phyloP scores from a whole-genome alignment of 345 rosid genomes.

The Balakata baccata region DNA sequence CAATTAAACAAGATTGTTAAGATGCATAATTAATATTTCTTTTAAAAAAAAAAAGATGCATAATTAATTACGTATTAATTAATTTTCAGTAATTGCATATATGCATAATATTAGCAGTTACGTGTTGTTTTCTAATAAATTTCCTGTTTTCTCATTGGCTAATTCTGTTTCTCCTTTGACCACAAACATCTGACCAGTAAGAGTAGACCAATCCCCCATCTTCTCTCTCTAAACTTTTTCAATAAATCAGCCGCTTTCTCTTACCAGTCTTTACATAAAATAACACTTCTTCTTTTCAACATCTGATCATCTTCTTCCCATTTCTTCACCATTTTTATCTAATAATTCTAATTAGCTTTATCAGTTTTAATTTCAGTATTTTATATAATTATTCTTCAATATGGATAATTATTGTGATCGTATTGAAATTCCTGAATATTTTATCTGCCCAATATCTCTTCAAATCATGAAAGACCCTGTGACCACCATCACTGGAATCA shows the following conservation, averaged over 20 bases:
- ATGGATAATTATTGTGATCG: conserved; percentile 40
- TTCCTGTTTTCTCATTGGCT: no score
- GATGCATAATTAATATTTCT: no score
- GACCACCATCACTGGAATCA: conserved; percentile 65
- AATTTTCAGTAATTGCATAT: not conserved
- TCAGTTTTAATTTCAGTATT: not conserved
- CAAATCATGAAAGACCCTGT: conserved; percentile 90
- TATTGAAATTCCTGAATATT: conserved; percentile 62
- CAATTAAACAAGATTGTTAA: no score
- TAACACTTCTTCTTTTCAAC: not conserved
- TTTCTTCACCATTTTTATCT: not conserved
- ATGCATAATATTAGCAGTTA: not conserved
- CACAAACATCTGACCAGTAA: conserved; percentile 11
- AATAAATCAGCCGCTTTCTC: conserved; percentile 30
- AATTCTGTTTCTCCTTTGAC: conserved; percentile 8
- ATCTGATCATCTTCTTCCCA: not conserved
- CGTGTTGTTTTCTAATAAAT: not conserved
- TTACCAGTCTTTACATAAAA: conserved; percentile 15
- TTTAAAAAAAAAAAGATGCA: no score
- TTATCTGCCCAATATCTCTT: conserved; percentile 74
- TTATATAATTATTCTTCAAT: not conserved
- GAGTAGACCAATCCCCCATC: conserved; percentile 14
- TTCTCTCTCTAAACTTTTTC: conserved; percentile 7
- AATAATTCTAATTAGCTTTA: not conserved
- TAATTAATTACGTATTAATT: no score